Evolutionary conservation across 305 asterid species (phyloP), one percentile per base, ranked within the genome.

Genomic region (Fraxinus baroniana): DNA sequence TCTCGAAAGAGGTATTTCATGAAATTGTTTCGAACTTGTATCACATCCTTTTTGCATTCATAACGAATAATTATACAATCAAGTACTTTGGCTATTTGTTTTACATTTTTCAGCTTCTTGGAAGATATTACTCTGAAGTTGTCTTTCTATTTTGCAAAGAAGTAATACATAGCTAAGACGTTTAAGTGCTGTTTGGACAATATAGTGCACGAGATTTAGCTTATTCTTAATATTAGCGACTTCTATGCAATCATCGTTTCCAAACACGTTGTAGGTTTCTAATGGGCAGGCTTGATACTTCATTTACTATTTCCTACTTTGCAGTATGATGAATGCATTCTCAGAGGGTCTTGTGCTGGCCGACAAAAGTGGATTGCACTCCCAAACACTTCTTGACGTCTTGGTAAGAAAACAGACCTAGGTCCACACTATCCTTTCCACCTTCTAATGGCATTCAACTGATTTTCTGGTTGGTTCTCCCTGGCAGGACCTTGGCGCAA

Each of bases 301-400:
- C 28, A 41, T 32, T 41, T 64, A 70, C 46, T 86, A 18, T 32
- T 30, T 85, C 75, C 37, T 81, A 76, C 68, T 36, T 74, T 82
- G 91, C 94, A 95, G 99, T 76, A 92, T 93, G 99, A 95, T 95
- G 97, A 94, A 92, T 87, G 99, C 98, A 44, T 93, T 95, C 84
- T 95, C 99, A 5, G 99, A 95, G 91, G 99, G 99, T 62, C 91
- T 95, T 62, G 91, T 85, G 32, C 86, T 94, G 91, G 95, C 97
- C 17, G 97, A 93, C 86, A 92, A 90, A 88, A 94, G 99, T 86
- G 99, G 98, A 83, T 85, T 95, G 92, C 82, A 83, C 79, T 90
- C 97, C 46, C 91, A 86, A 66, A 94, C 96, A 39, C 97, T 95
- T 79, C 97, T 94, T 44, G 97, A 95, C 84, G 98, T 94, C 80